Percentiles rank a stretch among this genome's conserved stretches.
Evolutionary conservation across 495 filamentous ascomycete species (phyloP).

Genomic region (Venustampulla echinocandica): DNA sequence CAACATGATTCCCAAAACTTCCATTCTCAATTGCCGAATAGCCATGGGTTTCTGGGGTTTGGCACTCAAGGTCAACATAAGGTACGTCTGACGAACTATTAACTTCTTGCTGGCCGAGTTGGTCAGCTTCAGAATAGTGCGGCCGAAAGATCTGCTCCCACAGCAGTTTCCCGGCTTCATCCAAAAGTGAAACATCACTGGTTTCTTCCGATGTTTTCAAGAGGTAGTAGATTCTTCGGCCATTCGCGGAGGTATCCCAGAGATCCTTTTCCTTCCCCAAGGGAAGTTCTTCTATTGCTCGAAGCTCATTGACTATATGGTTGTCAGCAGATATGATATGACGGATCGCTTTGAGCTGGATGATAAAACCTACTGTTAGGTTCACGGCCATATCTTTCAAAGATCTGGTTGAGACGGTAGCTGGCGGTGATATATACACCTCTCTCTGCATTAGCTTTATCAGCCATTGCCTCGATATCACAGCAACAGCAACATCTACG

Average conservation of each 20-base stretch:
- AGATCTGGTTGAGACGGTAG: conserved; percentile 3
- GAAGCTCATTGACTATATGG: conserved; percentile 9
- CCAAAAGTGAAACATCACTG: conserved; percentile 7
- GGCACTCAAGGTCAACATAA: too few relatives aligned
- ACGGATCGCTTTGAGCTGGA: neutral
- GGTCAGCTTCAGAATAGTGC: too few relatives aligned
- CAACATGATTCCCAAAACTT: too few relatives aligned
- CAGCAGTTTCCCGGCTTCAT: conserved; percentile 7
- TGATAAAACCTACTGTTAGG: conserved; percentile 1
- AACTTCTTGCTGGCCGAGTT: too few relatives aligned
- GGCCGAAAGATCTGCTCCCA: conserved; percentile 2
- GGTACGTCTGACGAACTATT: too few relatives aligned
- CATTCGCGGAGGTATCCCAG: conserved; percentile 2
- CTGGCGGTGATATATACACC: neutral
- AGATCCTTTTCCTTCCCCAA: neutral
- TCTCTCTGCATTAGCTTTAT: neutral
- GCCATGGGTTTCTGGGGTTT: too few relatives aligned
- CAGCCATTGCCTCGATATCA: too few relatives aligned
- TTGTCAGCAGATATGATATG: neutral
- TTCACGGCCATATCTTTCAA: neutral
- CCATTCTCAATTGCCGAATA: too few relatives aligned
- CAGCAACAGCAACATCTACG: too few relatives aligned
- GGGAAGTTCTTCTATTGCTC: conserved; percentile 5
- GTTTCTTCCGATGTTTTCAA: conserved; percentile 3
- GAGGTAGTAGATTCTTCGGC: neutral